Base-by-base conservation (phyloP, 1,284 basidiomycete species). In the Trametes sp. region DNA sequence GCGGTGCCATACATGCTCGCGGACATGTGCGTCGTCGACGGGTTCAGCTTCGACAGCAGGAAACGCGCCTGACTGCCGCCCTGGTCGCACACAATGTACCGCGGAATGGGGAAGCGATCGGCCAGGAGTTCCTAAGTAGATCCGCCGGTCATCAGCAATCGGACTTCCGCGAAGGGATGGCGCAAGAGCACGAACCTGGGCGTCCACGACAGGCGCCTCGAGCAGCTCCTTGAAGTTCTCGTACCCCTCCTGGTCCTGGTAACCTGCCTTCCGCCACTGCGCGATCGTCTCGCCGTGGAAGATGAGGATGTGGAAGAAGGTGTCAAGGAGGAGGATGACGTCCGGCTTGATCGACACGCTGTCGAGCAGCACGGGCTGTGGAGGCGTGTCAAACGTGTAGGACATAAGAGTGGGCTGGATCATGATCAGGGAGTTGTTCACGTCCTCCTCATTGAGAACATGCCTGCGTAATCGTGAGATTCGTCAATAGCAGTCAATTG, bases 291-390 rank as follows among this genome's bases (percentile, higher is more conserved):
- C 95, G 31, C 98, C 98, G 76, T 99, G 96, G 92, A 98, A 99
- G 79, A 99, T 99, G 73, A 99, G 91, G 70, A 99, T 98, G 77
- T 99, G 98, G 94, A 99, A 99, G 87, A 98, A 99, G 4, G 98
- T 99, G 75, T 99, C 98, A 66, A 99, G 90, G n/a, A 99, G 86
- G 38, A 99, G 87, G 70, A 99, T 93, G 68, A 96, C 95, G 73
- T 99, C 97, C 51, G 94, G 93, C 76, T 97, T 95, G 81, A 99
- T 98, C 53, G 96, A 98, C 36, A 99, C 92, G 62, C 94, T 97
- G 82, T 99, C 98, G 52, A 99, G 88, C 35, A 99, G 83, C 41
- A 99, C 97, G 9, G 98, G 98, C 72, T 96, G 93, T 26, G 98
- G 92, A 16, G 89, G 85, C 2, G 82, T 82, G 74, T 99, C 98